Evolutionary conservation across 371 early-diverging fungal genomes (phyloP).

Genomic region (Zychaea mexicana): DNA sequence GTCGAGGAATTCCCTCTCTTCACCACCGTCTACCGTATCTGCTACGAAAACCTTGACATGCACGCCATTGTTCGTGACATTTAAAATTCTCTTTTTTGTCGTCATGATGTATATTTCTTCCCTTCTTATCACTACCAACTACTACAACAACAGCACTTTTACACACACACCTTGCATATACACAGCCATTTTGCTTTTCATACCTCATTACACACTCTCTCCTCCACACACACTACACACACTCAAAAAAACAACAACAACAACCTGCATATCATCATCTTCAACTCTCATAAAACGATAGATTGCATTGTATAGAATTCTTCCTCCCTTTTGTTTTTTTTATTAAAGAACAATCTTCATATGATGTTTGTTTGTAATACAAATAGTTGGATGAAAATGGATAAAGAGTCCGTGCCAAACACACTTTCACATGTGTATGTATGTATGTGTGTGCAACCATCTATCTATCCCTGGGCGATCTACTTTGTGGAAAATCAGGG

Average conservation of each 20-base stretch:
- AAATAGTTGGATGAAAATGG: neutral
- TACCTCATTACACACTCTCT: no score
- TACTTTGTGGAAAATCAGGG: no score
- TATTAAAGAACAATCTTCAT: neutral
- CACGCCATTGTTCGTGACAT: slow-evolving; percentile 43
- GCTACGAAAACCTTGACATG: slow-evolving; percentile 67
- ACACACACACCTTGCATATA: no score
- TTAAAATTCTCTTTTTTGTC: slow-evolving; percentile 14
- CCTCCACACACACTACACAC: neutral
- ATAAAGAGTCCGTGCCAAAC: neutral
- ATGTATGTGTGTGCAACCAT: no score
- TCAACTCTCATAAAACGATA: neutral
- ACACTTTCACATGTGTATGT: no score
- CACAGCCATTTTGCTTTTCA: no score
- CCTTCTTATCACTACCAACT: no score
- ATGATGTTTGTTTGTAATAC: no score
- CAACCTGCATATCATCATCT: neutral
- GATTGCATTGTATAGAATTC: neutral
- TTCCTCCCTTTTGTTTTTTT: neutral
- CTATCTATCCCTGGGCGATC: no score
- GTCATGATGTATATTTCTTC: no score
- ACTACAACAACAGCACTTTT: no score
- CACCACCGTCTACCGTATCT: slow-evolving; percentile 86
- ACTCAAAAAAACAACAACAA: no score
- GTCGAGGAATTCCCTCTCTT: slow-evolving; percentile 86